Evolutionary conservation across 805 yeast species (phyloP).

Genomic region (Sugiyamaella smithiae): DNA sequence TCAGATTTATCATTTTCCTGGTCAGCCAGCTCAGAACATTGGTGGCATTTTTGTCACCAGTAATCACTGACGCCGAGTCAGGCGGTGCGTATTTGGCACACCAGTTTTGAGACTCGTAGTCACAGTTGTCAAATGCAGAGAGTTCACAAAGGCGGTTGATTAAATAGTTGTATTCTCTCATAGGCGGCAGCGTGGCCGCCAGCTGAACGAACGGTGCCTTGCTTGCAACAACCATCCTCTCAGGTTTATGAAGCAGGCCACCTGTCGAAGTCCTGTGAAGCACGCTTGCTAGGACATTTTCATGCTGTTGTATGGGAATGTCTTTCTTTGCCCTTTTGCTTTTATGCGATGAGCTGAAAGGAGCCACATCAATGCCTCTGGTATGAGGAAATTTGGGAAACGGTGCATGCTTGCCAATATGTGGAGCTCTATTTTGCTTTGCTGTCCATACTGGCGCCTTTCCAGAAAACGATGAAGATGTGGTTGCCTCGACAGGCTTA

Average conservation of each 20-base stretch:
- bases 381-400: conserved; percentile 12
- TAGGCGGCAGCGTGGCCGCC: neutral
- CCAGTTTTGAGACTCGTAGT: conserved; percentile 21
- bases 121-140: conserved; percentile 20
- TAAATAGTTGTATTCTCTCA: conserved; percentile 5
- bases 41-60: conserved; percentile 5
- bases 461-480: neutral
- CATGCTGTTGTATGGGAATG: neutral
- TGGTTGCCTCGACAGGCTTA: too few species aligned
- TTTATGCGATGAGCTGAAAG: neutral
- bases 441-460: neutral
- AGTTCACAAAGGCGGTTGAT: conserved; percentile 9
- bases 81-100: conserved; percentile 19
- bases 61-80: conserved; percentile 11
- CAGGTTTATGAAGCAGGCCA: conserved; percentile 9
- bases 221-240: conserved; percentile 10
- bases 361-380: conserved; percentile 1
- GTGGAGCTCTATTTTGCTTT: too few species aligned
- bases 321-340: neutral
- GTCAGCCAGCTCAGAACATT: conserved; percentile 19
- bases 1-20: conserved; percentile 14
- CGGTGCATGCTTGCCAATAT: conserved; percentile 1
- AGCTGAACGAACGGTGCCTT: neutral
- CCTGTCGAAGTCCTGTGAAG: too few species aligned
- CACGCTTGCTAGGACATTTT: conserved; percentile 7